phyloP scores from a whole-genome alignment of 495 filamentous ascomycete species.

The Cenococcum geophilum region DNA sequence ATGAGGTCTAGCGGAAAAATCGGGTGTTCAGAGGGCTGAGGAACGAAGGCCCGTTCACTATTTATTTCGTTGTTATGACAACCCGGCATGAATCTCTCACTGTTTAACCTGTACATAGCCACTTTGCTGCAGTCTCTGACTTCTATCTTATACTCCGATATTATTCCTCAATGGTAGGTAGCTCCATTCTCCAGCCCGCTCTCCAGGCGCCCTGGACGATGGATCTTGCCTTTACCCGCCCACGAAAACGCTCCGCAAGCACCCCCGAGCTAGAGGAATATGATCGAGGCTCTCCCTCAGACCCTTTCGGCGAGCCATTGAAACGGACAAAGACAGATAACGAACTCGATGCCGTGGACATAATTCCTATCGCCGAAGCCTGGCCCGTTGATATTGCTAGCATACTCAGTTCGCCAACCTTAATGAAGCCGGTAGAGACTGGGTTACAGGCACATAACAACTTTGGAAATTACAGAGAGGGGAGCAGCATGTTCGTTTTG shows the following conservation, averaged over 20 bases:
- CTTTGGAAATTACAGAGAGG: slow-evolving; percentile 13
- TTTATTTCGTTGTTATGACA: no score
- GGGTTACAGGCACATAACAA: slow-evolving; percentile 18
- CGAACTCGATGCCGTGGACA: slow-evolving; percentile 14
- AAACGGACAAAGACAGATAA: slow-evolving; percentile 23
- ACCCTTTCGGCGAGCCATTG: slow-evolving; percentile 12
- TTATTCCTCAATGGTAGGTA: background rate
- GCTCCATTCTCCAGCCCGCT: background rate
- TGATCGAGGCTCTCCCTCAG: slow-evolving; percentile 7
- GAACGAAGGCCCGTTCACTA: no score
- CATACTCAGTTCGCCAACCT: slow-evolving; percentile 23
- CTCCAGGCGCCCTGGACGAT: background rate
- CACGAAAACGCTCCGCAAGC: slow-evolving; percentile 2
- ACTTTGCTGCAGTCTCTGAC: no score
- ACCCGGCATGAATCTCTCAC: no score
- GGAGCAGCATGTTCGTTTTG: slow-evolving; percentile 16
- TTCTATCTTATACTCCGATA: no score
- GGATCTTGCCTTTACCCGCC: background rate
- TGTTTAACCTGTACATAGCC: no score
- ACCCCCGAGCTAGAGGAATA: background rate
- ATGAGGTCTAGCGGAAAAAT: no score
- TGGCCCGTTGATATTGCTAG: slow-evolving; percentile 24
- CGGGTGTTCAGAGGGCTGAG: no score
- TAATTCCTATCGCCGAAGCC: slow-evolving; percentile 17
- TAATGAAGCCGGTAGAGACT: slow-evolving; percentile 1